phyloP scores from a whole-genome alignment of 257 asterid genomes.

The Scutellaria baicalensis region DNA sequence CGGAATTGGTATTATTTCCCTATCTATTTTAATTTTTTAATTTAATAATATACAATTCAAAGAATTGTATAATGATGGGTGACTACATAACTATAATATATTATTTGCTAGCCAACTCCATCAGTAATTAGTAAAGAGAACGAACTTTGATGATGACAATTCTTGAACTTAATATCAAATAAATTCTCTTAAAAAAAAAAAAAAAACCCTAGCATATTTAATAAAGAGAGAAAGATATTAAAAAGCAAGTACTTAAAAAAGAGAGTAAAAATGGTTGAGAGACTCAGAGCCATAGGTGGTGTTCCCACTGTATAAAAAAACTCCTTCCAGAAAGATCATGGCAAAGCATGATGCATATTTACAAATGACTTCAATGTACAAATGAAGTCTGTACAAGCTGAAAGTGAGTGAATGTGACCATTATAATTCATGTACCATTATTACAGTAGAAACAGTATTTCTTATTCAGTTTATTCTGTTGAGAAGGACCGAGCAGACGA shows the following conservation, averaged over 20 bases:
- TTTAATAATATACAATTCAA: no score
- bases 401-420: conserved; percentile 3
- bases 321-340: conserved; percentile 18
- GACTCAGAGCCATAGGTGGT: background rate
- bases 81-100: no score
- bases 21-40: no score
- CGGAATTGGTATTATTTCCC: no score
- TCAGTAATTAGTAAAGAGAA: no score
- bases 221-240: background rate
- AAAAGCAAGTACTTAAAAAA: background rate
- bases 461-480: conserved; percentile 26
- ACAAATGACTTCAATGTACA: conserved; percentile 21
- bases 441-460: conserved; percentile 7
- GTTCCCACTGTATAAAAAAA: conserved; percentile 10
- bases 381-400: conserved; percentile 22
- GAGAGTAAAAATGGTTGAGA: background rate
- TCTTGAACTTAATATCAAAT: background rate
- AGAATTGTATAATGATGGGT: no score
- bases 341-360: conserved; percentile 26
- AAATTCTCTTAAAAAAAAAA: background rate
- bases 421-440: conserved; percentile 15
- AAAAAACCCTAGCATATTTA: background rate
- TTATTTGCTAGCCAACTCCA: background rate
- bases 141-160: background rate
- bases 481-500: conserved; percentile 28